Conservation (phyloP, 2,329 filamentous ascomycete genomes). For the Madurella mycetomatis region DNA sequence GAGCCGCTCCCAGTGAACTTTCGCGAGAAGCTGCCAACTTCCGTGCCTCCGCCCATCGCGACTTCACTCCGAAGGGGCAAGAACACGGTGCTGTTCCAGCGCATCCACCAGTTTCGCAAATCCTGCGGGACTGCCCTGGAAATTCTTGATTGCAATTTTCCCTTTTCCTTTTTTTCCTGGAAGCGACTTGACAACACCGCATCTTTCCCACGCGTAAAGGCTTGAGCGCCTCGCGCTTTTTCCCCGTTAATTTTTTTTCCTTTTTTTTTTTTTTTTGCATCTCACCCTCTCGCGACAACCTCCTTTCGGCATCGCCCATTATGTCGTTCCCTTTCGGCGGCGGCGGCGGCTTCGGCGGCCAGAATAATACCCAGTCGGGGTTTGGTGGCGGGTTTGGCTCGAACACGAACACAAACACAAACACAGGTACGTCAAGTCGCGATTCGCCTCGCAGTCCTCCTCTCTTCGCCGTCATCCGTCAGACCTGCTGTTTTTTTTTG, state of each 20-base stretch:
- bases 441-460: slow-evolving; percentile 17
- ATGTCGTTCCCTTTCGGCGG: slow-evolving; percentile 56
- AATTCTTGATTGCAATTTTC: neutral
- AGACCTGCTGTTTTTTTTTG: too few species aligned
- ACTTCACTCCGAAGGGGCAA: slow-evolving; percentile 2
- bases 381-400: slow-evolving; percentile 56
- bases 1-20: slow-evolving; percentile 9
- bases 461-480: slow-evolving; percentile 2
- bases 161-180: neutral
- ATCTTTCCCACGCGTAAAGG: slow-evolving; percentile 7
- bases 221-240: slow-evolving; percentile 15
- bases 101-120: slow-evolving; percentile 6
- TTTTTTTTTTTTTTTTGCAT: too few species aligned
- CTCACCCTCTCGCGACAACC: neutral
- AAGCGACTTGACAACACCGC: neutral
- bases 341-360: slow-evolving; percentile 57
- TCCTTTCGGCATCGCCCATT: slow-evolving; percentile 24
- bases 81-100: slow-evolving; percentile 11
- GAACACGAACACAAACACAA: slow-evolving; percentile 38
- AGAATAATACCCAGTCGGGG: slow-evolving; percentile 43
- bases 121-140: neutral
- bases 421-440: slow-evolving; percentile 47
- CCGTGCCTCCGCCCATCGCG: slow-evolving; percentile 10
- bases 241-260: neutral
- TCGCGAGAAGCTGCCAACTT: slow-evolving; percentile 15